Conservation (phyloP, 495 filamentous ascomycete species). For the Penicillium fimorum region DNA sequence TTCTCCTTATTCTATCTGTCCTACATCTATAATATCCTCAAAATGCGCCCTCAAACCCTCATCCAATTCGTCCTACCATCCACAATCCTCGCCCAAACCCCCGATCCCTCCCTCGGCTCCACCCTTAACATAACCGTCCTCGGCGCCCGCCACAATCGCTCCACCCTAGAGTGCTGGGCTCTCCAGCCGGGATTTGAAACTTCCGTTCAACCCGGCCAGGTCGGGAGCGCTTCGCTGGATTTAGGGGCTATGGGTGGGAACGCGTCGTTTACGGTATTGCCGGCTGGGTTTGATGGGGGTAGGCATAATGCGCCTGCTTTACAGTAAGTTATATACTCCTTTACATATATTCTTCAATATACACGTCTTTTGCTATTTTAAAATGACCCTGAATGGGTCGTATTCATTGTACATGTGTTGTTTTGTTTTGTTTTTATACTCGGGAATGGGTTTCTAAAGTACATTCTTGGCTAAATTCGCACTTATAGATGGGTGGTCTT, state of each 20-base stretch:
- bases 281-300: constrained; percentile 48
- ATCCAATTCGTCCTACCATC: constrained; percentile 20
- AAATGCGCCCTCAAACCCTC: constrained; percentile 25
- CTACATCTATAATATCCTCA: not conserved
- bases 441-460: no score
- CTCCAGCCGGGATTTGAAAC: constrained; percentile 40
- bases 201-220: constrained; percentile 42
- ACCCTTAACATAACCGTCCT: constrained; percentile 46
- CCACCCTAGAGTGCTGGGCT: constrained; percentile 57
- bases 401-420: not conserved
- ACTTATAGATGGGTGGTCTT: constrained; percentile 50
- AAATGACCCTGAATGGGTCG: not conserved
- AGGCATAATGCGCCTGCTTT: constrained; percentile 49
- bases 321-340: constrained; percentile 40
- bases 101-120: constrained; percentile 8
- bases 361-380: not conserved
- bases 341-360: not conserved
- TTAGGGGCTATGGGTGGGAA: constrained; percentile 37
- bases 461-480: not conserved
- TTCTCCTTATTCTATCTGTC: not conserved
- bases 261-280: constrained; percentile 41
- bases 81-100: constrained; percentile 16
- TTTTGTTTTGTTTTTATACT: no score
- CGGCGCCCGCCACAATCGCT: constrained; percentile 36
- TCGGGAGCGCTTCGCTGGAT: constrained; percentile 33